Percentiles rank a stretch among this genome's conserved stretches.
phyloP scores from a whole-genome alignment of 345 rosid genomes.

The Bruguiera parviflora region DNA sequence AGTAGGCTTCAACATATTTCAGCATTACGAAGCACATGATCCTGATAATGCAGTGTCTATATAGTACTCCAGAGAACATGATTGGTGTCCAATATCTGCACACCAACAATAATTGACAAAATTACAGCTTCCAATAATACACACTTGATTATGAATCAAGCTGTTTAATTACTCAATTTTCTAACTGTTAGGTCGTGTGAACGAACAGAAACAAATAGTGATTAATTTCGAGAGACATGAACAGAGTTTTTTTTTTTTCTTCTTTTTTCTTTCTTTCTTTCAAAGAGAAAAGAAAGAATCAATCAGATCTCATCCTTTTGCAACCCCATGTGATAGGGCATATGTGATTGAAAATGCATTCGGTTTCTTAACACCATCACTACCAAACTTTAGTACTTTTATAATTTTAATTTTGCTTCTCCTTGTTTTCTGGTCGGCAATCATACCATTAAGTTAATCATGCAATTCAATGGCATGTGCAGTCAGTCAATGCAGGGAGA shows the following conservation, averaged over 20 bases:
- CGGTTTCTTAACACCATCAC: neutral
- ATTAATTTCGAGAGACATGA: neutral
- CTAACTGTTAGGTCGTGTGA: conserved; percentile 1
- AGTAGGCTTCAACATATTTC: neutral
- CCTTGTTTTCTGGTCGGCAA: conserved; percentile 7
- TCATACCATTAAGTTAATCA: neutral
- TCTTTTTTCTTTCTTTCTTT: too few relatives aligned
- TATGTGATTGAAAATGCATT: neutral
- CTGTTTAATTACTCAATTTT: neutral
- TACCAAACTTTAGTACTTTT: neutral
- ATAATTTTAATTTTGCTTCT: neutral
- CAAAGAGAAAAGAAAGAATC: neutral
- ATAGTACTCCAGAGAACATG: conserved; percentile 11
- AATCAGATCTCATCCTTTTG: conserved; percentile 2
- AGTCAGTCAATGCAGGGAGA: neutral
- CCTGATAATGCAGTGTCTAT: neutral
- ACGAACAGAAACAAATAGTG: neutral
- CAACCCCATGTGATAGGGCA: conserved; percentile 6
- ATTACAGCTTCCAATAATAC: neutral
- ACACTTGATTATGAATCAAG: neutral
- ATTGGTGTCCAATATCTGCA: conserved; percentile 4
- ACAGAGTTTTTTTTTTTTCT: neutral
- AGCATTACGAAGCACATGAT: conserved; percentile 5
- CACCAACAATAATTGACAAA: neutral
- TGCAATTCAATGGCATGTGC: neutral